Evolutionary conservation across 192 early-diverging fungal genomes (phyloP), one percentile per base, ranked within the genome.

Genomic region (Entomortierella lignicola): DNA sequence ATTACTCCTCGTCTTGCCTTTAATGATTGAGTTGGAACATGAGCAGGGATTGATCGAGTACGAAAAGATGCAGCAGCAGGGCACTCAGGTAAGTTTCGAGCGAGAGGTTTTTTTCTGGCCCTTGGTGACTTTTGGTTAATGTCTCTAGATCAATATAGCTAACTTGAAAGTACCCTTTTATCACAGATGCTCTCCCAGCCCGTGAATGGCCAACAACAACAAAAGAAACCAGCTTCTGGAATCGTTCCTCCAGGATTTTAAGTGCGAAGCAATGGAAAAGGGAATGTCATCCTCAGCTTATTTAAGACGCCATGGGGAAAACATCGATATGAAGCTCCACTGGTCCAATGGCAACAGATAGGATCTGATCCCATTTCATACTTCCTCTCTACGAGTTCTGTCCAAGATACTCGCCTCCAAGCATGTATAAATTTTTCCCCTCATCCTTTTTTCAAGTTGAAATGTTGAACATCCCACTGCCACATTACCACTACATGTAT

Each of bases 21-120:
- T 98, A 54, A 93, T 93, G 10, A 80, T 94, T 52, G 96, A 96
- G 81, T 81, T 94, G 23, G 95, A 96, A 81, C 89, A 91, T 64
- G 96, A 98, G 58, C 88, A 92, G 73, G 91, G 91, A 60, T 85
- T 95, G 77, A 85, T 93, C 66, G 90, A 92, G 81, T 94, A 94
- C 83, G 96, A 96, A 81, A 89, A 87, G 65, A 75, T 75, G 72
- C 72, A 75, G 44, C 72, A 75, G 50, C 72, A 75, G 65, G 44
- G 64, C 57, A 66, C 37, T 25, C 72, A 75, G 72, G 72, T 32
- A 67, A 56, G 43, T 20, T 51, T n/a, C n/a, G n/a, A n/a, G n/a
- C n/a, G n/a, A n/a, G n/a, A n/a, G n/a, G 7, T 37, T 27, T 3
- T 37, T 47, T 23, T 63, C 30, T n/a, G 17, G 21, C 20, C n/a